Evolutionary conservation across 2,329 filamentous ascomycete species (phyloP).

Genomic region (Aspergillus fumigatus): DNA sequence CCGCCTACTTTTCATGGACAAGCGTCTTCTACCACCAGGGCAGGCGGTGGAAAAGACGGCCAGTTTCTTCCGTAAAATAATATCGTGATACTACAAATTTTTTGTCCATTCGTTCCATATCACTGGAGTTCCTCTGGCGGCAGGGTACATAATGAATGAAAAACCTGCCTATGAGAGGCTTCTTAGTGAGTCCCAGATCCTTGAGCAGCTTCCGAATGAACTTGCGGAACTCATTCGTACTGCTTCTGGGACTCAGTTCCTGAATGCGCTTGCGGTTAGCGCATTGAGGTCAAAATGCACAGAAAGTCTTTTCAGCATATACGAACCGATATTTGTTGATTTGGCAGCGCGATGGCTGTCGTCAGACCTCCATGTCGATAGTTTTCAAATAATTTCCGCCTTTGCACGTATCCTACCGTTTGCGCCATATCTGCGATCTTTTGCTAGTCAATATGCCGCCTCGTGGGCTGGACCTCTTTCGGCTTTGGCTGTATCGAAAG

Average conservation of each 20-base stretch:
- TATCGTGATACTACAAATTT: slow-evolving; percentile 19
- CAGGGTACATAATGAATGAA: slow-evolving; percentile 35
- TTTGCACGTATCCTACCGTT: slow-evolving; percentile 78
- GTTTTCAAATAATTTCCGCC: slow-evolving; percentile 55
- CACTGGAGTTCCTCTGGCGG: slow-evolving; percentile 30
- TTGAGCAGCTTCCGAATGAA: slow-evolving; percentile 64
- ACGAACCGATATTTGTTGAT: slow-evolving; percentile 73
- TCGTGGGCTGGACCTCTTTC: slow-evolving; percentile 32
- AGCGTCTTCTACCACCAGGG: neutral
- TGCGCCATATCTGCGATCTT: slow-evolving; percentile 72
- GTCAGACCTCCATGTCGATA: slow-evolving; percentile 30
- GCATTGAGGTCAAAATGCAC: slow-evolving; percentile 68
- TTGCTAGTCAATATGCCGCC: slow-evolving; percentile 54
- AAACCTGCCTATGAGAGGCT: slow-evolving; percentile 46
- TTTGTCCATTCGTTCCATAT: slow-evolving; percentile 24
- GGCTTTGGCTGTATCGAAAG: slow-evolving; percentile 26
- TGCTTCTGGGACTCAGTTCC: slow-evolving; percentile 60
- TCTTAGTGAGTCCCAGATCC: slow-evolving; percentile 47
- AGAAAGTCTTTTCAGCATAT: slow-evolving; percentile 67
- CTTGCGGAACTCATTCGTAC: slow-evolving; percentile 63
- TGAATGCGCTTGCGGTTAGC: slow-evolving; percentile 65
- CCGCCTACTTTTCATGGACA: neutral
- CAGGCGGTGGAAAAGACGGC: slow-evolving; percentile 23
- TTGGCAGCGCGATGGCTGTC: slow-evolving; percentile 73
- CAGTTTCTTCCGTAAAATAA: slow-evolving; percentile 27